Percentiles rank a stretch among this genome's conserved stretches.
Conservation (phyloP, 495 filamentous ascomycete species). For the Neurospora tetrasperma region DNA sequence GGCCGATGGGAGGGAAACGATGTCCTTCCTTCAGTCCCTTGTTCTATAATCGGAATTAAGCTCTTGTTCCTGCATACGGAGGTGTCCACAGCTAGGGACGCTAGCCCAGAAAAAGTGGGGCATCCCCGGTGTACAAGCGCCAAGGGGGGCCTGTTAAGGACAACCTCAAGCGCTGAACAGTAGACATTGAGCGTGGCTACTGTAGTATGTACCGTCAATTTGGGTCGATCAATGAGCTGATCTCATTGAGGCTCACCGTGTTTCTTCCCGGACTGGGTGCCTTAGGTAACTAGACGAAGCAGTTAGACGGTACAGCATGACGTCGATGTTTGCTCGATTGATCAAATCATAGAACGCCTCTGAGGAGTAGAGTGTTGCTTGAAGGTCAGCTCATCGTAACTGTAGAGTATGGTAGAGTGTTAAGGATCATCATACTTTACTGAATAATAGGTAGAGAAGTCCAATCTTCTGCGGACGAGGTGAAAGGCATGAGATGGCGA, state of each 20-base stretch:
- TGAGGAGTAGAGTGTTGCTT: not conserved
- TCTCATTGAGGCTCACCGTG: not conserved
- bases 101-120: not conserved
- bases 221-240: not conserved
- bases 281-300: not conserved
- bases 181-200: not conserved
- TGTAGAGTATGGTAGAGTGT: not conserved
- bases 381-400: not conserved
- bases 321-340: not conserved
- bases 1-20: not conserved
- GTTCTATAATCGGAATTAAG: not conserved
- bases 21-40: not conserved
- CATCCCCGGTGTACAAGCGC: not conserved
- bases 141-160: not conserved
- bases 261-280: not conserved
- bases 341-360: not conserved
- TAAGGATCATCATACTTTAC: not conserved
- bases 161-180: not conserved
- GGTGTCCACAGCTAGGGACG: not conserved
- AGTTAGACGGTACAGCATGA: not conserved
- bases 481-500: not conserved
- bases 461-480: not conserved
- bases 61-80: not conserved
- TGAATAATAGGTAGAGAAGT: not conserved
- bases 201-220: too few relatives aligned